These are phyloP conservation scores for Hyaloscypha hepaticicola DNA, from an alignment of 495 filamentous ascomycete species.

Conservation along the genomic window DNA sequence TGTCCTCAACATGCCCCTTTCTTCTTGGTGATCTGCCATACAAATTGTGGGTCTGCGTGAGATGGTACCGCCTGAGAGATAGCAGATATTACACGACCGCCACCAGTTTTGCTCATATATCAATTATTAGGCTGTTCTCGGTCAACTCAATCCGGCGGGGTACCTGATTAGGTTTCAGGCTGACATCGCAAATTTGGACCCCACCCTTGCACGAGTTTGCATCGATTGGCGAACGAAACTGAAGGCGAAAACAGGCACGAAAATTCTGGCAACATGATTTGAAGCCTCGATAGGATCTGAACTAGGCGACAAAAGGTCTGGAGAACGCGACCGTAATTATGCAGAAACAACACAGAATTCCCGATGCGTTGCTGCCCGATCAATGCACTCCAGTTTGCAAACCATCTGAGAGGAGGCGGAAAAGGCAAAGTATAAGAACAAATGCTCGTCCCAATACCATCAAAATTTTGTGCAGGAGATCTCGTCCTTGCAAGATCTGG, in stretches of 20 bases:
- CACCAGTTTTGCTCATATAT: neutral
- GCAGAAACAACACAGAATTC: slow-evolving; percentile 4
- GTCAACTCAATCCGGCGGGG: neutral
- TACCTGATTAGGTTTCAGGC: neutral
- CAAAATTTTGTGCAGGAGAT: neutral
- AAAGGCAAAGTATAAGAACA: slow-evolving; percentile 16
- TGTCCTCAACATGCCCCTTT: neutral
- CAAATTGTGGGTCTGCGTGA: neutral
- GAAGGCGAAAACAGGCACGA: neutral
- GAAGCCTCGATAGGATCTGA: neutral
- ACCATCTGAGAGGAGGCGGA: neutral
- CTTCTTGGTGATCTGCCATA: too few species aligned
- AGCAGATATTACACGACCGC: neutral
- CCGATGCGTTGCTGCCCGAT: slow-evolving; percentile 3
- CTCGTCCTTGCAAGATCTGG: slow-evolving; percentile 5
- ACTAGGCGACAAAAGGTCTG: neutral
- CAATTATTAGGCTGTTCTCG: neutral
- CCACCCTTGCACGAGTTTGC: too few species aligned
- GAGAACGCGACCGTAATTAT: neutral
- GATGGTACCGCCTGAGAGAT: too few species aligned
- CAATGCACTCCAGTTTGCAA: slow-evolving; percentile 10
- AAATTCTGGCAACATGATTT: neutral
- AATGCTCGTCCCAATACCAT: neutral
- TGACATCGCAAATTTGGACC: neutral
- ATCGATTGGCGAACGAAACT: neutral